Base-by-base conservation (phyloP, 2,329 filamentous ascomycete genomes). In the Eutypa lata region DNA sequence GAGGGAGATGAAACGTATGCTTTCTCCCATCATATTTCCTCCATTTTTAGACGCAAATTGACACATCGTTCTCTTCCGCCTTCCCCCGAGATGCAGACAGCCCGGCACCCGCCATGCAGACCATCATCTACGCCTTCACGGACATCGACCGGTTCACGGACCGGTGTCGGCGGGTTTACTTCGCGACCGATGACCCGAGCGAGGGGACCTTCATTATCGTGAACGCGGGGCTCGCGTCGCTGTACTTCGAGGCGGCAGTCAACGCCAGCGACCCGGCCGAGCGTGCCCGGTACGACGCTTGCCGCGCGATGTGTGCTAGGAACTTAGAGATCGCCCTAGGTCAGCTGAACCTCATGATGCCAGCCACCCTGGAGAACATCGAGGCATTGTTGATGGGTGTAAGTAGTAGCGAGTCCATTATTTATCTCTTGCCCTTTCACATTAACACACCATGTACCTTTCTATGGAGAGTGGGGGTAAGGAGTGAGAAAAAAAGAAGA, bases 91-190 rank as follows among this genome's bases (percentile, higher is more conserved):
- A 18, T 28, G 5, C 54, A 78, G 77, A 73, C 45, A 68, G 68
- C 0, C 76, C 66, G 5, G 61, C 76, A 0, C 76, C 78, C 0
- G 70, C 73, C 19, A 74, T 80, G 56, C 79, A 81, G 58, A 73
- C 75, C 2, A 73, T 80, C 21, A 71, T 79, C 47, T 79, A 76
- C 54, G 73, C 71, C 43, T 77, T 82, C 50, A 71, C 78, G 19
- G 75, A 75, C 45, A 63, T 81, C 19, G 72, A 74, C 10, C 74
- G 79, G 52, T 81, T 83, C 55, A 70, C 73, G 3, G 74, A 76
- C 48, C 69, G 77, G 6, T 83, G 80, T 56, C 75, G 73, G n/a
- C 65, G 66, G 7, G 57, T 73, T 2, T 82, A 81, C 57, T 82
- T 82, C 50, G 70, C 73, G 14, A 76, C 76, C 0, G 78, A 82